Evolutionary conservation across 345 rosid species (phyloP).

Genomic region (Eucalyptus decipiens): DNA sequence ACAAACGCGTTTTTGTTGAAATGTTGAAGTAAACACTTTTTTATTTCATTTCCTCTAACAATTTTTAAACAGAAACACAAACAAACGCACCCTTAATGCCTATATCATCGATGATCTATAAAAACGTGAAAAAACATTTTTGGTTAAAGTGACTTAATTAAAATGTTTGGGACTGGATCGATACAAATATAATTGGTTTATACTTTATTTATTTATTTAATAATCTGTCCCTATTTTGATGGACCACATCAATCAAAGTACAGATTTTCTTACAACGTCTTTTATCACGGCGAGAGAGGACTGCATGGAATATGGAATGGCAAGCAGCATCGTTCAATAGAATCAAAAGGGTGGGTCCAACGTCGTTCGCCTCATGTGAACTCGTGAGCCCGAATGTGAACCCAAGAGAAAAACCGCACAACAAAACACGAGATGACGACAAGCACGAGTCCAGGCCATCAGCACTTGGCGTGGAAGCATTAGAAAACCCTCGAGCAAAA

Average conservation of each 20-base stretch:
- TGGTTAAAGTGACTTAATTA: accelerated
- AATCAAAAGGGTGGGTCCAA: background rate
- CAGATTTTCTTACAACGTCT: background rate
- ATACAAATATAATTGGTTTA: accelerated
- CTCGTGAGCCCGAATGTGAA: background rate
- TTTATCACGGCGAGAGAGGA: background rate
- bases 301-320: background rate
- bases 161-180: accelerated
- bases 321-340: background rate
- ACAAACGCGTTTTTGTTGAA: too few relatives aligned
- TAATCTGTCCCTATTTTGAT: background rate
- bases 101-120: accelerated
- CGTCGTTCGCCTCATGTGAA: background rate
- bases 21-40: too few relatives aligned
- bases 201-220: accelerated
- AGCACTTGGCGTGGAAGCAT: background rate
- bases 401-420: background rate
- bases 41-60: too few relatives aligned
- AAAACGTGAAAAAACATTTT: accelerated
- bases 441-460: background rate
- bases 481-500: background rate
- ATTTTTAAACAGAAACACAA: too few relatives aligned
- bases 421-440: background rate
- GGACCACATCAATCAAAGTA: background rate
- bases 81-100: too few relatives aligned